phyloP scores from a whole-genome alignment of 2,329 filamentous ascomycete species.

The Zopfia rhizophila region DNA sequence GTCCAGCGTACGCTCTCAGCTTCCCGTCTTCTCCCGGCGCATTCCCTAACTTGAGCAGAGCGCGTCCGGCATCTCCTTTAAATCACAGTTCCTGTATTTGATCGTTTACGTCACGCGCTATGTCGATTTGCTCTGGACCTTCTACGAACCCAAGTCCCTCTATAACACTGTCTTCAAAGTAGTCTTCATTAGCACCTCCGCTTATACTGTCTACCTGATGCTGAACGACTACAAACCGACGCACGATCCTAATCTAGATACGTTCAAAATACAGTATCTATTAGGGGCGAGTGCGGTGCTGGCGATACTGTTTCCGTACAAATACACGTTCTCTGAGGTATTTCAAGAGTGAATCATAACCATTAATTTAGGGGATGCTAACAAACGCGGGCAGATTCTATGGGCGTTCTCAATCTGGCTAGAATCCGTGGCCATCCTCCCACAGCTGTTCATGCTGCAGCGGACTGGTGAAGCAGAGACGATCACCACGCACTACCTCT shows the following conservation, averaged over 20 bases:
- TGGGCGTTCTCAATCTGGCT: conserved; percentile 99
- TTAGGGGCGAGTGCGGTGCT: conserved; percentile 82
- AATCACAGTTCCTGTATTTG: conserved; percentile 95
- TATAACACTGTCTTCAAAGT: conserved; percentile 98
- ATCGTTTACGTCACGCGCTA: conserved; percentile 95
- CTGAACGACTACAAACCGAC: conserved; percentile 97
- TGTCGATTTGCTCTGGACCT: conserved; percentile 86
- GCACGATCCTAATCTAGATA: conserved; percentile 96
- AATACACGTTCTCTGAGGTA: conserved; percentile 79
- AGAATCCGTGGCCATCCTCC: conserved; percentile 94
- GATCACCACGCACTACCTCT: conserved; percentile 98
- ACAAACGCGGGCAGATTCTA: conserved; percentile 70
- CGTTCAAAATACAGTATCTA: conserved; percentile 96
- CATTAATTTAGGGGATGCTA: conserved; percentile 12
- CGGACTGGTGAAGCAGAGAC: conserved; percentile 97
- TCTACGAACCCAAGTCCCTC: conserved; percentile 72
- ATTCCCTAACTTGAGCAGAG: conserved; percentile 67
- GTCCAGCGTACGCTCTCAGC: conserved; percentile 75
- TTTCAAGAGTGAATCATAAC: conserved; percentile 30
- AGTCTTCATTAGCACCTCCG: conserved; percentile 88
- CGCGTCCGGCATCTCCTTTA: conserved; percentile 97
- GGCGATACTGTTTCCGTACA: conserved; percentile 84
- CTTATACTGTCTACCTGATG: conserved; percentile 98
- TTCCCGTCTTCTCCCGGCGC: conserved; percentile 7
- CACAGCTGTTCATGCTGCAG: conserved; percentile 98